Conservation (phyloP, 345 rosid species). For the Bruguiera parviflora region DNA sequence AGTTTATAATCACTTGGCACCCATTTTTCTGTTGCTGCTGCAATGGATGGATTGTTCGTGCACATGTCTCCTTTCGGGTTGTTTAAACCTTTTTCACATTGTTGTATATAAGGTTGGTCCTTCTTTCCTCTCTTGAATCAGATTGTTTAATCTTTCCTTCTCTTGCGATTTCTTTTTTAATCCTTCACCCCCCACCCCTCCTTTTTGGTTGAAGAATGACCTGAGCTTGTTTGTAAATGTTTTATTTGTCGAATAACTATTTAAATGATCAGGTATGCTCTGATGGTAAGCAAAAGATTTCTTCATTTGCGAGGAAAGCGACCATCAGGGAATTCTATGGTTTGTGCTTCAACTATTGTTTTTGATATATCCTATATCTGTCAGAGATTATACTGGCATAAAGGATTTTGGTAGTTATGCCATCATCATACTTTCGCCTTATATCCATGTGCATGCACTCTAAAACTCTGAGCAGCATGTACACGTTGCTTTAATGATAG, state of each 20-base stretch:
- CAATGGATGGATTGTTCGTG: slow-evolving; percentile 31
- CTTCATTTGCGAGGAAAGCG: slow-evolving; percentile 27
- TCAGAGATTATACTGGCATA: too few relatives aligned
- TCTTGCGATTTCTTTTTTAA: background rate
- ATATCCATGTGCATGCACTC: too few relatives aligned
- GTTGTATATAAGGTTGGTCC: slow-evolving; percentile 24
- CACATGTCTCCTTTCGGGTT: slow-evolving; percentile 19
- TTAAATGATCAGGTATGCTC: slow-evolving; percentile 17
- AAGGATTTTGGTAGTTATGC: too few relatives aligned
- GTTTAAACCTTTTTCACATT: slow-evolving; percentile 21
- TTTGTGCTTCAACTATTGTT: slow-evolving; percentile 2
- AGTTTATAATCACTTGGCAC: slow-evolving; percentile 25
- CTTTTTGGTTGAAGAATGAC: background rate
- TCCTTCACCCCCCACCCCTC: background rate
- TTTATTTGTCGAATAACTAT: background rate
- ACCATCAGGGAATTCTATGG: slow-evolving; percentile 31
- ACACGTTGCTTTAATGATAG: background rate
- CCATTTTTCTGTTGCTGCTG: slow-evolving; percentile 23
- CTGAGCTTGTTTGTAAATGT: background rate
- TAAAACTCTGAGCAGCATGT: too few relatives aligned
- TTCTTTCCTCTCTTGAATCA: background rate
- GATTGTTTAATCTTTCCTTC: background rate
- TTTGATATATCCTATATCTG: background rate
- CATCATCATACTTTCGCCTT: too few relatives aligned
- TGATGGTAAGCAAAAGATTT: slow-evolving; percentile 22